Percentiles rank a stretch among this genome's conserved stretches.
phyloP scores from a whole-genome alignment of 2,329 filamentous ascomycete genomes.

The Camillea tinctor region DNA sequence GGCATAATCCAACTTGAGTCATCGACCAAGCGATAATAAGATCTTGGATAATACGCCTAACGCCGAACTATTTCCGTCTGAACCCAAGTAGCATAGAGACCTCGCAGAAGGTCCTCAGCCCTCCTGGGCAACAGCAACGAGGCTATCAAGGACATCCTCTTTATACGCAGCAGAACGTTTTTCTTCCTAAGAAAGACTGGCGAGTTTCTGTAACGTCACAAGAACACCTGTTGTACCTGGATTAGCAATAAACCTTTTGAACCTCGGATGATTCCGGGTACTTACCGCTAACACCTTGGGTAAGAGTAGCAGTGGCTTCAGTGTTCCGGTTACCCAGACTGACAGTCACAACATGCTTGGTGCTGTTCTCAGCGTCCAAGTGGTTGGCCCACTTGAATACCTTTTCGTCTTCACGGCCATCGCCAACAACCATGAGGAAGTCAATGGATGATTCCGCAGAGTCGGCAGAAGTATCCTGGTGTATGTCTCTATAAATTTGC shows the following conservation, averaged over 20 bases:
- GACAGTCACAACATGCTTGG: slow-evolving; percentile 76
- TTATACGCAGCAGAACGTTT: slow-evolving; percentile 10
- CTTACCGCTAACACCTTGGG: slow-evolving; percentile 88
- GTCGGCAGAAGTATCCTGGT: slow-evolving; percentile 33
- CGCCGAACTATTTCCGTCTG: neutral
- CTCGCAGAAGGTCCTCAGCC: neutral
- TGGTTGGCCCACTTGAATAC: slow-evolving; percentile 94
- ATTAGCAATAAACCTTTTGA: neutral
- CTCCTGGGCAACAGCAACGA: slow-evolving; percentile 13
- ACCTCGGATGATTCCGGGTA: slow-evolving; percentile 18
- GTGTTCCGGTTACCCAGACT: slow-evolving; percentile 86
- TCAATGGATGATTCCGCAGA: slow-evolving; percentile 55
- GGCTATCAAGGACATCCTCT: slow-evolving; percentile 11
- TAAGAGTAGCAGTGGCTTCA: slow-evolving; percentile 79
- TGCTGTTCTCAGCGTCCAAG: slow-evolving; percentile 55
- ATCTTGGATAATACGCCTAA: neutral
- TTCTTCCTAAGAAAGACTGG: slow-evolving; percentile 36
- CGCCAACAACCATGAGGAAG: slow-evolving; percentile 86
- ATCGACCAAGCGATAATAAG: too few species aligned
- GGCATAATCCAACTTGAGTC: neutral
- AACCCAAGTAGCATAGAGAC: neutral
- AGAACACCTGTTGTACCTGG: slow-evolving; percentile 41
- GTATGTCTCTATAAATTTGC: slow-evolving; percentile 65
- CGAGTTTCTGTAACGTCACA: slow-evolving; percentile 52
- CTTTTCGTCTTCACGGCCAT: slow-evolving; percentile 89